These are phyloP conservation scores for Cicer judaicum DNA, from an alignment of 306 rosid genomes.

Conservation along the genomic window DNA sequence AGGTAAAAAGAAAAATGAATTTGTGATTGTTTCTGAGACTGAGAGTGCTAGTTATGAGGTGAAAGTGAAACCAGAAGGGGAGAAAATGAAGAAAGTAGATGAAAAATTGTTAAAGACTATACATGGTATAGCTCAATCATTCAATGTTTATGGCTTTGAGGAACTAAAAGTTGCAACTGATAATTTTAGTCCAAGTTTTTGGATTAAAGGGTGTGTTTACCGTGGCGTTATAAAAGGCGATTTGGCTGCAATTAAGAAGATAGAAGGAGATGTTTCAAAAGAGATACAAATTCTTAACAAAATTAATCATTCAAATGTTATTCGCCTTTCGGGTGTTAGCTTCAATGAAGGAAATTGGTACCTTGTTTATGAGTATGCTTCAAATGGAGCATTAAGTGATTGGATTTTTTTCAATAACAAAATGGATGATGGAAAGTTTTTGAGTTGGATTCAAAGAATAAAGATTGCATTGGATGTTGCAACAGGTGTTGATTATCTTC, in stretches of 20 bases:
- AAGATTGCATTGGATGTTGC: constrained; percentile 82
- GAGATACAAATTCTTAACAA: constrained; percentile 71
- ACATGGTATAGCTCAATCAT: constrained; percentile 63
- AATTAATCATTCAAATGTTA: constrained; percentile 77
- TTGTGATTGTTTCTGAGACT: constrained; percentile 36
- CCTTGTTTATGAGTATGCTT: constrained; percentile 79
- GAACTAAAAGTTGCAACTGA: constrained; percentile 75
- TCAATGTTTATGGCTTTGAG: constrained; percentile 66
- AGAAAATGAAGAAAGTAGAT: constrained; percentile 46
- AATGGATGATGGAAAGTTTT: constrained; percentile 47
- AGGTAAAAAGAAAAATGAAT: constrained; percentile 40
- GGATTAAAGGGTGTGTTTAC: constrained; percentile 68
- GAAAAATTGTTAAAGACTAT: constrained; percentile 55
- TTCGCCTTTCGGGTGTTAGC: constrained; percentile 78
- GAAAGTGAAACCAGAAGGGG: constrained; percentile 43
- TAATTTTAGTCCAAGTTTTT: constrained; percentile 58
- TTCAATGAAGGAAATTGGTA: constrained; percentile 79
- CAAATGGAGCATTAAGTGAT: constrained; percentile 74
- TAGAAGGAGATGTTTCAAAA: constrained; percentile 72
- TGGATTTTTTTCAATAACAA: constrained; percentile 58
- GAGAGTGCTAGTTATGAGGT: constrained; percentile 46
- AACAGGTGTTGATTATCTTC: constrained; percentile 81
- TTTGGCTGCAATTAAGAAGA: constrained; percentile 67
- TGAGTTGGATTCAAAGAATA: constrained; percentile 75
- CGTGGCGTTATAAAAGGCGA: constrained; percentile 65